These are phyloP conservation scores for Arxiozyma heterogenica DNA, from an alignment of 1,139 yeast species.

Conservation along the genomic window DNA sequence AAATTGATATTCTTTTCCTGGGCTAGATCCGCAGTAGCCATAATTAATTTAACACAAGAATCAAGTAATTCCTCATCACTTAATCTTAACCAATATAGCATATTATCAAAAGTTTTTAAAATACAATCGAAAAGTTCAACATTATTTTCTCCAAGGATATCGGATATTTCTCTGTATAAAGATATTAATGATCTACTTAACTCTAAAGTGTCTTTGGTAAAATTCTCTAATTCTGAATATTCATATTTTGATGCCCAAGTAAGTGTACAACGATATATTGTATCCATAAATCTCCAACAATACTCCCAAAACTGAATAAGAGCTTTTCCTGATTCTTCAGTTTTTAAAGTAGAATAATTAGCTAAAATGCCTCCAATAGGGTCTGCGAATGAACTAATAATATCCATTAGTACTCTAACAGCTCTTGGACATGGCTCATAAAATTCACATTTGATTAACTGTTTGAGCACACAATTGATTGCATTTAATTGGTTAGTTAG, in stretches of 20 bases:
- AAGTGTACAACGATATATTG: constrained; percentile 60
- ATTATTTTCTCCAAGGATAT: constrained; percentile 30
- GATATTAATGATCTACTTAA: constrained; percentile 60
- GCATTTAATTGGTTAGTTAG: constrained; percentile 40
- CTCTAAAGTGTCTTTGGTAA: constrained; percentile 80
- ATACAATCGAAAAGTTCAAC: constrained; percentile 32
- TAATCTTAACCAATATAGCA: constrained; percentile 71
- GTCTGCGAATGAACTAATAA: constrained; percentile 53
- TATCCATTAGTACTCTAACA: constrained; percentile 67
- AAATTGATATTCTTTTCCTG: constrained; percentile 42
- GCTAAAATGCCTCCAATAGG: constrained; percentile 52
- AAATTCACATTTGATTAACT: constrained; percentile 41
- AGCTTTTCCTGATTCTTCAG: constrained; percentile 20
- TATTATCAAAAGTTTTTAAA: constrained; percentile 43
- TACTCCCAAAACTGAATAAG: constrained; percentile 48
- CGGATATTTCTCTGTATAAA: constrained; percentile 50
- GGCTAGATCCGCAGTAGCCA: constrained; percentile 58
- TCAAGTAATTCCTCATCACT: constrained; percentile 69
- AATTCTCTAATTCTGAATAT: constrained; percentile 55
- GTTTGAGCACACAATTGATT: constrained; percentile 39
- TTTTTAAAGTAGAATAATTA: constrained; percentile 22
- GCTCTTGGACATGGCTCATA: constrained; percentile 73
- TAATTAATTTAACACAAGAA: constrained; percentile 65
- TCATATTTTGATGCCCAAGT: constrained; percentile 63
- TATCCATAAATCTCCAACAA: constrained; percentile 62